These are phyloP conservation scores for Patellifolia procumbens DNA, from an alignment of 179 eudicot genomes.

Conservation along the genomic window DNA sequence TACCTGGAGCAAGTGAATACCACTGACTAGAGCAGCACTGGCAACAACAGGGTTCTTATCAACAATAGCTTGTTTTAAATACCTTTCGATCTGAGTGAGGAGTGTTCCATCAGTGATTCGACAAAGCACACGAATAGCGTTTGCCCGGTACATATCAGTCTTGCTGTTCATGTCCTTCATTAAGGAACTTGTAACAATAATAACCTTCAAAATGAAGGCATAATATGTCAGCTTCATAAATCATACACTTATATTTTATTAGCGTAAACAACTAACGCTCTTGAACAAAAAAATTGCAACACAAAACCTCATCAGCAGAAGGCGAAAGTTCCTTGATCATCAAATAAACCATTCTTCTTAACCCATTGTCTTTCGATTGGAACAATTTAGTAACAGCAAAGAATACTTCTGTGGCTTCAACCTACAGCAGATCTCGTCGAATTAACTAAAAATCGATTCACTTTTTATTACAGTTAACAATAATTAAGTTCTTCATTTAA, in stretches of 20 bases:
- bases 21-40: slow-evolving; percentile 98
- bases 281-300: slow-evolving; percentile 8
- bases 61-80: slow-evolving; percentile 90
- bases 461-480: too few relatives aligned
- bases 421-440: slow-evolving; percentile 38
- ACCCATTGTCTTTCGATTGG: slow-evolving; percentile 74
- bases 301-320: slow-evolving; percentile 79
- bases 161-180: slow-evolving; percentile 99
- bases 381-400: slow-evolving; percentile 86
- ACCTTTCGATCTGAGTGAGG: slow-evolving; percentile 92
- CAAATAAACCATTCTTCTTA: slow-evolving; percentile 95
- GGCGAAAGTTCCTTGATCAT: slow-evolving; percentile 95
- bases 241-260: not conserved
- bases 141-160: slow-evolving; percentile 96
- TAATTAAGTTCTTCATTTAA: not conserved
- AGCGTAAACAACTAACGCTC: not conserved
- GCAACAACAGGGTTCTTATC: slow-evolving; percentile 98
- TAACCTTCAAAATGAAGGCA: slow-evolving; percentile 49
- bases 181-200: slow-evolving; percentile 90
- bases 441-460: not conserved
- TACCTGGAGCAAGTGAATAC: slow-evolving; percentile 95
- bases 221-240: slow-evolving; percentile 13
- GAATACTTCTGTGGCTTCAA: slow-evolving; percentile 92
- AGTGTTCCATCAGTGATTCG: slow-evolving; percentile 93
- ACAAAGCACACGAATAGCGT: slow-evolving; percentile 97